Base-by-base conservation (phyloP, 345 rosid genomes). In the Eucalyptus sideroxylon region DNA sequence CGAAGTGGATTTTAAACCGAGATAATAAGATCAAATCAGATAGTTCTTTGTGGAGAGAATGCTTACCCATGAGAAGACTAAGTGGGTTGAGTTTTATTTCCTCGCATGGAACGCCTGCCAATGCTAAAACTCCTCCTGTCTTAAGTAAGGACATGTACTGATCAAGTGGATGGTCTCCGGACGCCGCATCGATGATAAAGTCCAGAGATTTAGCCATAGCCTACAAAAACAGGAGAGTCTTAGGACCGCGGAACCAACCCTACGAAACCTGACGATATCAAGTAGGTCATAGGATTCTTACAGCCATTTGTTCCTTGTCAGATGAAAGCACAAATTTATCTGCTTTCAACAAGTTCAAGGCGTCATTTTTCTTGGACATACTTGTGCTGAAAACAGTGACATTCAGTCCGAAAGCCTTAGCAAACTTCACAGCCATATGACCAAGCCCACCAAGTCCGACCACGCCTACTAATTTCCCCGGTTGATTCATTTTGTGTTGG, bases 91-190 rank as follows among this genome's bases (percentile, higher is more conserved):
- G 50, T 90, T 93, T 89, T 53, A 92, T 88, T 89, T 90, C 93
- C 27, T 56, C 88, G 42, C 90, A 37, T 42, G 94, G 94, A 90
- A 90, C 80, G 23, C 94, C 92, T 7, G 89, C 95, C 9, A 90
- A 90, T 31, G 89, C 90, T 26, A 92, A 60, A 86, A 92, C 59
- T 27, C 94, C 94, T 56, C 87, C 90, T 49, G 89, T 89, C 90
- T 91, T 92, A 50, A 92, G 88, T 31, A 96, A 94, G 12, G 96
- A 93, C 97, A 97, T 83, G 96, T 90, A 95, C 34, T 93, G 94
- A 93, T 97, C 97, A 88, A 96, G 93, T 23, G 95, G 93, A 89
- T 96, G 98, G 89, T 96, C 96, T 62, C 99, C 98, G 47, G 98
- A 96, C 42, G 98, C 96, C 4, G 98, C 93, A 90, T 96, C 98